Evolutionary conservation across 1,284 basidiomycete species (phyloP), one percentile per base, ranked within the genome.

Genomic region (Caloboletus firmus): DNA sequence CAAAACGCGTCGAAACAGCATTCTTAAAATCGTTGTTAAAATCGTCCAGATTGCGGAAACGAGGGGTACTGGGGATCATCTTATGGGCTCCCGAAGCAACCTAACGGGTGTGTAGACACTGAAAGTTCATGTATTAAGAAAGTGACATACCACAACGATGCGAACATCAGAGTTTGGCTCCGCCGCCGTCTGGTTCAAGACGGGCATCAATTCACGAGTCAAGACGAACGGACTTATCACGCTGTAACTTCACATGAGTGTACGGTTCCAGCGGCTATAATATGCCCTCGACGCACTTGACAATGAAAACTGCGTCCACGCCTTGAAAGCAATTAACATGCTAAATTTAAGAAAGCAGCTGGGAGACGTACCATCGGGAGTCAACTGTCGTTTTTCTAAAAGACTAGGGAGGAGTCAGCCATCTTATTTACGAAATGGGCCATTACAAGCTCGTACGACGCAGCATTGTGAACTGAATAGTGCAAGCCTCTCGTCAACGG

Each of bases 401-500:
- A 52, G 1, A 17, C 67, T 69, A 5, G 12, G 7, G 13, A 13
- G 13, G 17, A 8, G 49, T 67, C 41, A 58, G 52, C n/a, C 3
- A 28, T 34, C 43, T 40, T 17, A 18, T 34, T 8, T 15, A 10
- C 18, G 12, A 32, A 36, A 47, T 30, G 15, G 3, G 12, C 2
- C 4, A 18, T 17, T 22, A 12, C n/a, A 32, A 31, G 2, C 15
- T 56, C 76, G 51, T 57, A 81, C 79, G 74, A 50, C 0, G 74
- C 79, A 56, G 80, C 81, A 56, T 84, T 82, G 58, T 82, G 79
- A 40, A 84, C 80, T 82, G 44, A 31, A 49, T 20, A 9, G 24
- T 7, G 5, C 22, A 36, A 10, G 18, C 22, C 9, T 49, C 20
- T 49, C n/a, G 31, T 55, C 40, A 56, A 31, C 10, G 2, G 30